Percentiles rank a stretch among this genome's conserved stretches.
These are phyloP conservation scores for Phytophthora europaea DNA, from an alignment of 352 stramenopile species.

Conservation along the genomic window DNA sequence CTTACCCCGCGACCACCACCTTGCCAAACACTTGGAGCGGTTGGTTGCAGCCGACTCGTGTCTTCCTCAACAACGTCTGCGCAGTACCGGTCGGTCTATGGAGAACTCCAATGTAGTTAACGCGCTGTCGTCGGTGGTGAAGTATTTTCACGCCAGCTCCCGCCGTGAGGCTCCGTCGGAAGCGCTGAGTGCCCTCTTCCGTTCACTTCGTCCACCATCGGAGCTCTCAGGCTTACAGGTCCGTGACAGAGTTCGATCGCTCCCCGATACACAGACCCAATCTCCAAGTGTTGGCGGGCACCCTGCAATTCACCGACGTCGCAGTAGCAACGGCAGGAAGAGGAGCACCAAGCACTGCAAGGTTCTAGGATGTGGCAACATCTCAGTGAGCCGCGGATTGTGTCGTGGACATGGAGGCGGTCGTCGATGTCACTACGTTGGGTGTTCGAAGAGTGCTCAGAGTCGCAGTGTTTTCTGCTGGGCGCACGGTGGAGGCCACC, in stretches of 20 bases:
- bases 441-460: slow-evolving; percentile 62
- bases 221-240: slow-evolving; percentile 14
- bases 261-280: not conserved
- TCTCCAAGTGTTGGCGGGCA: not conserved
- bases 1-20: slow-evolving; percentile 25
- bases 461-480: slow-evolving; percentile 66
- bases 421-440: slow-evolving; percentile 52
- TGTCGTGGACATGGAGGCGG: slow-evolving; percentile 69
- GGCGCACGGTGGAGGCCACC: slow-evolving; percentile 65
- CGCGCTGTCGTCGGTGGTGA: slow-evolving; percentile 26
- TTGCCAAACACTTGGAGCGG: slow-evolving; percentile 25
- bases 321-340: slow-evolving; percentile 33
- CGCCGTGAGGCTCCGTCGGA: slow-evolving; percentile 15
- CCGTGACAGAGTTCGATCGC: not conserved
- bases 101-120: slow-evolving; percentile 16
- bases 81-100: not conserved
- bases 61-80: not conserved
- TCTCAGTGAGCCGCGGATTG: slow-evolving; percentile 62
- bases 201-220: slow-evolving; percentile 25
- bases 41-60: slow-evolving; percentile 16
- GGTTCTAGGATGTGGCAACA: slow-evolving; percentile 57
- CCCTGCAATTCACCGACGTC: slow-evolving; percentile 18
- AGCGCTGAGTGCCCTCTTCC: slow-evolving; percentile 23
- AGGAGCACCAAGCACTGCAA: slow-evolving; percentile 66
- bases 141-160: slow-evolving; percentile 29